Conservation (phyloP, 768 basidiomycete species). For the Lyophyllum atratum region DNA sequence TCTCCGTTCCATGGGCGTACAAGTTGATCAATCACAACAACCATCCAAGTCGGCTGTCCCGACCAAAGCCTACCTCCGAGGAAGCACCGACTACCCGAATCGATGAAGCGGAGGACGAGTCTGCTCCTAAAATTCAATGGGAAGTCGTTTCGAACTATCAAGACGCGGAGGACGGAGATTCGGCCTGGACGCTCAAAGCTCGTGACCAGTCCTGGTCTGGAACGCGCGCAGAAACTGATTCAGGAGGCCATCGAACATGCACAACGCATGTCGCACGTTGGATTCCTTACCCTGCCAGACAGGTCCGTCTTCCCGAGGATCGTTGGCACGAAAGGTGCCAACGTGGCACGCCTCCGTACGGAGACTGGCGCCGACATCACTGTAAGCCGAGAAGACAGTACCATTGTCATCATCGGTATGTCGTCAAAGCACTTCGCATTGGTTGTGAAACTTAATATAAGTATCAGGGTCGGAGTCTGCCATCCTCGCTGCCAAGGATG, state of each 20-base stretch:
- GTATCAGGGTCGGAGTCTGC: slow-evolving; percentile 65
- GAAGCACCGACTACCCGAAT: slow-evolving; percentile 71
- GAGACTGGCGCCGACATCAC: slow-evolving; percentile 93
- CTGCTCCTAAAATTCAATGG: slow-evolving; percentile 59
- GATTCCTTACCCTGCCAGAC: slow-evolving; percentile 82
- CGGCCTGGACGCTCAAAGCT: slow-evolving; percentile 83
- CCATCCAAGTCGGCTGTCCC: slow-evolving; percentile 66
- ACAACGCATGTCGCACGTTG: slow-evolving; percentile 72
- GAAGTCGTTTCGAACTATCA: slow-evolving; percentile 79
- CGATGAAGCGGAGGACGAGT: slow-evolving; percentile 68
- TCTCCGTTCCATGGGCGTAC: slow-evolving; percentile 80
- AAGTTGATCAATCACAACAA: slow-evolving; percentile 73
- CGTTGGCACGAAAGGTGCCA: slow-evolving; percentile 89
- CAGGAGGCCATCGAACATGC: slow-evolving; percentile 73
- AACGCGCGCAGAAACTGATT: slow-evolving; percentile 70
- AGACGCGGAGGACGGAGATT: slow-evolving; percentile 80
- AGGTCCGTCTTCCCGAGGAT: slow-evolving; percentile 90
- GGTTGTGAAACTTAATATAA: slow-evolving; percentile 3
- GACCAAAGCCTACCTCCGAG: slow-evolving; percentile 47
- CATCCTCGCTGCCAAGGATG: slow-evolving; percentile 73
- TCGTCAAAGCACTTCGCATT: slow-evolving; percentile 8
- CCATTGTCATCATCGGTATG: slow-evolving; percentile 86
- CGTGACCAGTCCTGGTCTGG: slow-evolving; percentile 76
- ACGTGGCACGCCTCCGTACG: slow-evolving; percentile 81
- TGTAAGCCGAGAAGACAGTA: slow-evolving; percentile 85